Base-by-base conservation (phyloP, 345 rosid genomes). In the Rhodamnia rubescens region DNA sequence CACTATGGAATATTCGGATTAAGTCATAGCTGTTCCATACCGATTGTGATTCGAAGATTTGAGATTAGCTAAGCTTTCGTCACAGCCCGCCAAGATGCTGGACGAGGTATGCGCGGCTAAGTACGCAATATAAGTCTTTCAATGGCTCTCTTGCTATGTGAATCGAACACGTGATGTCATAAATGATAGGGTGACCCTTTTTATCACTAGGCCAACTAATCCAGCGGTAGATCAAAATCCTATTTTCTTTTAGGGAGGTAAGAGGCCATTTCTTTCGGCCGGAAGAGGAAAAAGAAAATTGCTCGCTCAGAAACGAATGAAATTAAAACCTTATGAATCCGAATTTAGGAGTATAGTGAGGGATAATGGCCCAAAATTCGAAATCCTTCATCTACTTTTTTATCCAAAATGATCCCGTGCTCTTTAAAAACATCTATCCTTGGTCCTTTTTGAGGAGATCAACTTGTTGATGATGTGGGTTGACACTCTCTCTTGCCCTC, bases 11-110 rank as follows among this genome's bases (percentile, higher is more conserved):
- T 69, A 0, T 16, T 69, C 0, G 0, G 8, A 32, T 69, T 8
- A 32, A 32, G 1, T 32, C 1, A 4, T 69, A 36, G 4, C 0
- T 10, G 1, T 2, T 32, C 2, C 13, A 69, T 8, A 18, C 0
- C 1, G 0, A 16, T 69, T 9, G 6, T 8, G 9, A 10, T 69
- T 32, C 5, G 47, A 69, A 64, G 22, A 2, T 32, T 0, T 32
- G 0, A 8, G 0, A 0, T 32, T 8, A 32, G 21, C 13, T 69
- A 18, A 1, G 10, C 0, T 2, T 4, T 55, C 26, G 8, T 55
- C 26, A 22, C 26, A 21, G 16, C 26, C n/a, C n/a, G 3, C 20
- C 26, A 21, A 55, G 11, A 22, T 55, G 1, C 20, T 18, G 4
- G 1, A 8, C 1, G 42, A 20, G 6, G 9, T 32, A 8, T 32